Base-by-base conservation (phyloP, 495 filamentous ascomycete genomes). In the Daldinia decipiens region DNA sequence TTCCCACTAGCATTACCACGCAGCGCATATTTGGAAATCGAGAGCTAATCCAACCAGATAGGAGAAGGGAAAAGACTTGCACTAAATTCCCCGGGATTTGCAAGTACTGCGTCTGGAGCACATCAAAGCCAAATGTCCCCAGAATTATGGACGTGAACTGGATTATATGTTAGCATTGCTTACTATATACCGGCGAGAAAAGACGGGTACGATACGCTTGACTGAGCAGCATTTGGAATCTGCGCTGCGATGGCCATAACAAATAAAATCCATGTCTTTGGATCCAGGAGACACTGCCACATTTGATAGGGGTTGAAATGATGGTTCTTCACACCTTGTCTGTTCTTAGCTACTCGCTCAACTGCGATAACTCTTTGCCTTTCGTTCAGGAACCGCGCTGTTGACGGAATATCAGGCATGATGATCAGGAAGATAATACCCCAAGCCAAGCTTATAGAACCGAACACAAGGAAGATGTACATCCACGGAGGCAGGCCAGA, bases 311-410 rank as follows among this genome's bases (percentile, higher is more conserved):
- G 62, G 32, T 77, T 76, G 60, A 82, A 81, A 57, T 87, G 84
- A 62, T 87, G 86, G 43, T 89, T 89, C 78, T 90, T 87, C 9
- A 90, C 81, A 19, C 87, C 87, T 11, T 87, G 88, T 38, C 85
- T 82, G 55, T 90, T 88, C 12, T 77, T 81, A 13, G 84, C 77
- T 5, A 89, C 74, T 24, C 87, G 78, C 55, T 86, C 82, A 13
- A 89, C 80, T 0, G 86, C 86, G 26, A 87, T 77, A 5, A 82
- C 79, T 13, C 81, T 84, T 69, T 89, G 80, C 26, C 76, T 74
- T 19, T 79, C 75, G 43, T 67, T 81, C 7, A 90, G 79, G 17
- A 87, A 86, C 3, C 79, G 80, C 0, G 87, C 86, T 0, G 82
- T 85, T 19, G 87, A 82, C 0, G 87, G 87, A 3, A 87, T 81